Evolutionary conservation across 768 basidiomycete species (phyloP).

Genomic region (Trametes meyenii): DNA sequence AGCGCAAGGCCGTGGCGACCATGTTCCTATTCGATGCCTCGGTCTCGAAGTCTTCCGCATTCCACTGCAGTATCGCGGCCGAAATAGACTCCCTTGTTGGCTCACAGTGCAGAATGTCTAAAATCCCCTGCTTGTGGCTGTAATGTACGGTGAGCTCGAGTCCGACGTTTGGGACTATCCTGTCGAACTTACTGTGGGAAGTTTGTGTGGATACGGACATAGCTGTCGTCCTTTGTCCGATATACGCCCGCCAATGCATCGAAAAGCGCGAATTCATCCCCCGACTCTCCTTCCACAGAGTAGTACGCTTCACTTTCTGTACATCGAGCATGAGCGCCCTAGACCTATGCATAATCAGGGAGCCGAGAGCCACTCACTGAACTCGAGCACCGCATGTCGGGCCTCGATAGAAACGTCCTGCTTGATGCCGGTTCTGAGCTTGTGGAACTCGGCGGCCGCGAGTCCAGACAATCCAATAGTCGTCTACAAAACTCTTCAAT

Average conservation of each 20-base stretch:
- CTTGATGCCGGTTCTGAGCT: conserved; percentile 46
- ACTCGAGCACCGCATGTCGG: conserved; percentile 58
- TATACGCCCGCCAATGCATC: conserved; percentile 58
- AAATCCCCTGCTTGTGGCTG: conserved; percentile 55
- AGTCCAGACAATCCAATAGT: conserved; percentile 55
- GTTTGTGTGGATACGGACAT: conserved; percentile 62
- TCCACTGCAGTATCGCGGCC: conserved; percentile 43
- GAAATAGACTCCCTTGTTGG: conserved; percentile 42
- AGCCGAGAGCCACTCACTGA: conserved; percentile 41
- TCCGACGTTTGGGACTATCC: not conserved
- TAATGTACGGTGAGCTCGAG: not conserved
- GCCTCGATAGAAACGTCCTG: conserved; percentile 57
- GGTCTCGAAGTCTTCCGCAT: conserved; percentile 51
- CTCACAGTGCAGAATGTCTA: conserved; percentile 45
- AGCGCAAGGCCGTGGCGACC: conserved; percentile 54
- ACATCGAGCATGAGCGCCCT: not conserved
- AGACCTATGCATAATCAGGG: not conserved
- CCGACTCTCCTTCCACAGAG: conserved; percentile 42
- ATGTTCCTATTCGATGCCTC: conserved; percentile 46
- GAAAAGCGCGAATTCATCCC: conserved; percentile 36
- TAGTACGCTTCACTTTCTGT: conserved; percentile 57
- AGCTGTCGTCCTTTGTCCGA: conserved; percentile 51
- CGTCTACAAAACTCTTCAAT: conserved; percentile 29
- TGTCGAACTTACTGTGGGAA: conserved; percentile 55
- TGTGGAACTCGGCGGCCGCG: conserved; percentile 53